Conservation (phyloP, 1,139 yeast genomes). For the Chernovozyma aurita region DNA sequence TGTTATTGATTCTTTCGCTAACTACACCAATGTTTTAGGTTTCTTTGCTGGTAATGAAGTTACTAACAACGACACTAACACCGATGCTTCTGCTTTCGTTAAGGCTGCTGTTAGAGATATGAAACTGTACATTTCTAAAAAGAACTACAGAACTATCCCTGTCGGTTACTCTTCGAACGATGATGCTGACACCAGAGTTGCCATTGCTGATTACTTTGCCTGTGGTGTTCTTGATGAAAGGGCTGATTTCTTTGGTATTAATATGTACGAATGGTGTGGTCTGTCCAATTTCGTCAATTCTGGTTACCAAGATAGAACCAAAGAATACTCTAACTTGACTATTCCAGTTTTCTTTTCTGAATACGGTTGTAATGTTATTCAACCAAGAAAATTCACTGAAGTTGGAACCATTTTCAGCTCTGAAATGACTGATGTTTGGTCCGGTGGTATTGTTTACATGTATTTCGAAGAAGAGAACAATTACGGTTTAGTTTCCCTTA, state of each 20-base stretch:
- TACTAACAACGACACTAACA: conserved; percentile 50
- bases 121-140: conserved; percentile 67
- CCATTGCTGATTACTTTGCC: conserved; percentile 77
- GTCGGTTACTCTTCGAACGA: conserved; percentile 95
- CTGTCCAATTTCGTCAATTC: conserved; percentile 61
- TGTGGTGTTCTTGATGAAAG: conserved; percentile 66
- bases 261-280: conserved; percentile 92
- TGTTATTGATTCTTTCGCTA: conserved; percentile 77
- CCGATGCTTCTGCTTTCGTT: conserved; percentile 68
- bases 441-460: conserved; percentile 91
- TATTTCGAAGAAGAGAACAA: conserved; percentile 77
- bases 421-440: conserved; percentile 64
- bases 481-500: conserved; percentile 69
- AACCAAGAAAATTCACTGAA: conserved; percentile 66
- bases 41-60: conserved; percentile 93
- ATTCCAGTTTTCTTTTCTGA: conserved; percentile 86
- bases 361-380: conserved; percentile 66
- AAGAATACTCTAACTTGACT: conserved; percentile 57
- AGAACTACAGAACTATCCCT: conserved; percentile 70
- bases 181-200: conserved; percentile 63
- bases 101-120: conserved; percentile 92
- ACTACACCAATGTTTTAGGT: conserved; percentile 83
- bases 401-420: conserved; percentile 46
- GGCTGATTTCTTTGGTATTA: conserved; percentile 87
- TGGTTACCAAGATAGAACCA: conserved; percentile 63